Evolutionary conservation across 106 monocot species (phyloP).

Genomic region (Amphibolis antarctica): DNA sequence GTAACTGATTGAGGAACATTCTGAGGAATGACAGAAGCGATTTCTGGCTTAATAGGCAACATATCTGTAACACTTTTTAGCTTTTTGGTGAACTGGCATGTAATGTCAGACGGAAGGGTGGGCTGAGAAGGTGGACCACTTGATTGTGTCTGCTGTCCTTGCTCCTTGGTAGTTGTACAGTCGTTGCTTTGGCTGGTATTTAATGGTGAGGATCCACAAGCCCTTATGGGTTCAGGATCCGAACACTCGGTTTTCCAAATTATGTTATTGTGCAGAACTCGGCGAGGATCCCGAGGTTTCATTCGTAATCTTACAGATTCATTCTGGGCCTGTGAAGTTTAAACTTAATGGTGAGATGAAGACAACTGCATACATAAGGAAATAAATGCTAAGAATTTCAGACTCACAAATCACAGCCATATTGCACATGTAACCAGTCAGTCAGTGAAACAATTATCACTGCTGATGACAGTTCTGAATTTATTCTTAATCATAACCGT

Average conservation of each 20-base stretch:
- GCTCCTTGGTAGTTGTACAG: constrained; percentile 16
- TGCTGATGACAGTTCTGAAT: no score
- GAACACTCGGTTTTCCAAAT: constrained; percentile 24
- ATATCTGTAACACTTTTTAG: constrained; percentile 19
- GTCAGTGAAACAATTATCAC: no score
- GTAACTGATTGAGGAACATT: constrained; percentile 14
- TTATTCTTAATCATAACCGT: no score
- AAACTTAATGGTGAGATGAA: no score
- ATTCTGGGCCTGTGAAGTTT: constrained; percentile 18
- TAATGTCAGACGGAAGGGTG: constrained; percentile 7
- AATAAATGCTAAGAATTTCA: no score
- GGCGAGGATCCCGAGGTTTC: constrained; percentile 96
- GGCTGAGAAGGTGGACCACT: constrained; percentile 15
- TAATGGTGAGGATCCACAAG: constrained; percentile 8
- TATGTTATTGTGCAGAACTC: constrained; percentile 51
- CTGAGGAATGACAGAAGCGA: constrained; percentile 1
- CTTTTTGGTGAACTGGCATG: constrained; percentile 24
- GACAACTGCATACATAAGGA: no score
- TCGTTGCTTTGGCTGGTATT: constrained; percentile 18
- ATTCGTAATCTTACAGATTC: constrained; percentile 46
- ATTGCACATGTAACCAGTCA: no score
- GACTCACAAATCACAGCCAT: no score
- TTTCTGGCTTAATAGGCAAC: constrained; percentile 10
- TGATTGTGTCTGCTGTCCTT: constrained; percentile 30
- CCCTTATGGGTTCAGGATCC: constrained; percentile 24